These are phyloP conservation scores for Hypoxylon fragiforme DNA, from an alignment of 495 filamentous ascomycete species.

Conservation along the genomic window DNA sequence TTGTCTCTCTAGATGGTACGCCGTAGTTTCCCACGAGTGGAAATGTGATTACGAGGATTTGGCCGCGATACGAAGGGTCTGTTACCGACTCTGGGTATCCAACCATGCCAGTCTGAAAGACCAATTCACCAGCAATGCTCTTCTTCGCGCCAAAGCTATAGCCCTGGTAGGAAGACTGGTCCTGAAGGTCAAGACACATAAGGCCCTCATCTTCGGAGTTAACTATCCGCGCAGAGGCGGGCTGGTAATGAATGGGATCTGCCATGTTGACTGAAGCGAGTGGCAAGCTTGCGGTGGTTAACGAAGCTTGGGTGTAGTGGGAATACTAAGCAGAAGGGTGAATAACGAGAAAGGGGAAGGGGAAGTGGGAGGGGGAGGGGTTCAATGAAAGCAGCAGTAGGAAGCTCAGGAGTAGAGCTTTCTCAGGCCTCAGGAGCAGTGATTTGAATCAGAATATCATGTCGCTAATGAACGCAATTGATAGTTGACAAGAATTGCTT, in stretches of 20 bases:
- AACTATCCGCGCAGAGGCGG: conserved; percentile 57
- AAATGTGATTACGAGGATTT: conserved; percentile 90
- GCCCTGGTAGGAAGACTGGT: conserved; percentile 85
- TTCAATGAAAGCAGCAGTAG: conserved; percentile 22
- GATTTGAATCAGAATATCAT: conserved; percentile 27
- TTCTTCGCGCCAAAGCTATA: conserved; percentile 93
- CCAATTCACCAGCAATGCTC: conserved; percentile 91
- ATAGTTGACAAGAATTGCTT: too few relatives aligned
- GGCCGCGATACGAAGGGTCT: conserved; percentile 89
- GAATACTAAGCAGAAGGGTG: too few relatives aligned
- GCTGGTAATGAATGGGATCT: conserved; percentile 52
- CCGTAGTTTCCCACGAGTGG: conserved; percentile 93
- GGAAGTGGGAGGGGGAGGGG: conserved; percentile 8
- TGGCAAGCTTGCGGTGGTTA: conserved; percentile 4
- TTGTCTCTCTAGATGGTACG: conserved; percentile 80
- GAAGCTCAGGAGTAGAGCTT: conserved; percentile 30
- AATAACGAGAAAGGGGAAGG: neutral
- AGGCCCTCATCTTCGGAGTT: conserved; percentile 56
- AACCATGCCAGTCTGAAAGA: conserved; percentile 99
- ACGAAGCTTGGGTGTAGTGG: neutral
- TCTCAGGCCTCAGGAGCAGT: conserved; percentile 26
- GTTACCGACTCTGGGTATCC: conserved; percentile 96
- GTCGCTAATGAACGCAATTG: conserved; percentile 12
- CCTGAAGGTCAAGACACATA: conserved; percentile 84
- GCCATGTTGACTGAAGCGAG: conserved; percentile 35